Base-by-base conservation (phyloP, 2,329 filamentous ascomycete species). In the Colletotrichum cereale region DNA sequence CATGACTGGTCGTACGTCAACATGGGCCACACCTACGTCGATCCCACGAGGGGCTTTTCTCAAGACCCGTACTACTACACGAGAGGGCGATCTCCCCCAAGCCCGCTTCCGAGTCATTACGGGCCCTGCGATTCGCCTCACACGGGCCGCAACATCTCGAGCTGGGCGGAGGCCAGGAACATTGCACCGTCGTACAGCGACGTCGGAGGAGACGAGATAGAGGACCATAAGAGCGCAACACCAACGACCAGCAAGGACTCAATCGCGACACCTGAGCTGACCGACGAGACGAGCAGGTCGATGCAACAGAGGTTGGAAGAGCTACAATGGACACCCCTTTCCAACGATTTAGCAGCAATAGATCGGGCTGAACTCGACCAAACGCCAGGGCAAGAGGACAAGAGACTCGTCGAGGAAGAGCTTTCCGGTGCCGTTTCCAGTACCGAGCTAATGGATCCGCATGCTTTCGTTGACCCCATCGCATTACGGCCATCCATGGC, bases 21-120 rank as follows among this genome's bases (percentile, higher is more conserved):
- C 36, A 73, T 80, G 58, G 79, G 79, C 36, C 81, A 81, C 44
- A 78, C 80, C 1, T 82, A 82, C 69, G 79, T 80, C 53, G 80
- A 83, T 53, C 77, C 77, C 76, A 77, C 75, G 65, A 79, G 68
- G 60, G 80, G 74, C 58, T 77, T 77, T 72, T 78, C 80, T 3
- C 80, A 85, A 24, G 85, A 87, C 40, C 78, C 82, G 1, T 84
- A 84, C 75, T 86, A 84, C 73, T 84, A 85, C 7, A 82, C 81
- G 14, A 81, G 87, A 55, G 87, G 87, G 7, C 83, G 87, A 38
- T 89, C 87, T 31, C 87, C 87, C 1, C 86, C 87, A 0, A 88
- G 86, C 50, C 85, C 85, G 16, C 76, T 84, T 44, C 84, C 85
- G 26, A 86, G 82, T 70, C 82, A 85, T 71, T 78, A 80, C 63